Evolutionary conservation across 768 basidiomycete species (phyloP), one percentile per base, ranked within the genome.

Genomic region (Tricholoma matsutake): DNA sequence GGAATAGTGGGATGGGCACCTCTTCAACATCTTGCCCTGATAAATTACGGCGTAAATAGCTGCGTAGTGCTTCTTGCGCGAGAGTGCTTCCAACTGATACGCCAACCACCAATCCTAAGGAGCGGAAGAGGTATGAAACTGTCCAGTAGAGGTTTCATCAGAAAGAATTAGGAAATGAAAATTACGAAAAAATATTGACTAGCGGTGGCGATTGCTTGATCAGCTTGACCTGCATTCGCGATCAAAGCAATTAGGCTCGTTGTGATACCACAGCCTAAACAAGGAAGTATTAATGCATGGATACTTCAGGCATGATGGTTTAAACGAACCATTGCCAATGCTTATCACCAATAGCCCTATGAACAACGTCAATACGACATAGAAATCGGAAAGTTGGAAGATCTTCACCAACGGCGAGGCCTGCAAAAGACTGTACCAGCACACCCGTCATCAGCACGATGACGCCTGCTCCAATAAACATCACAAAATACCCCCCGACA

Each of bases 81-180:
- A 87, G 65, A 0, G 85, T 82, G 56, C 83, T 86, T 4, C 82
- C 82, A 0, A 84, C 69, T 0, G 86, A 85, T 1, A 87, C 65
- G 1, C 85, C 83, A 22, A 86, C 71, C 7, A 87, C 84, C 1
- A 79, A 79, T 2, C 86, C 86, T 11, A 87, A 68, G 2, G 86
- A 86, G 35, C 86, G 83, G 76, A 87, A 87, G 35, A 88, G 83
- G 68, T 86, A 87, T 0, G 84, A 86, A 1, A 84, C 86, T 86
- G 18, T 9, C 11, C 10, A 7, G 1, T 16, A 32, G 14, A n/a
- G n/a, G 39, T 5, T 14, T 4, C 25, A 29, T 51, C 6, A 56
- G 34, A 54, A 9, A 51, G 32, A 10, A 58, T 3, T 45, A 22
- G 28, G 32, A 13, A 14, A 34, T 4, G 6, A 18, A 52, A 28